Conservation (phyloP, 768 basidiomycete genomes). For the Grammothele lineata region DNA sequence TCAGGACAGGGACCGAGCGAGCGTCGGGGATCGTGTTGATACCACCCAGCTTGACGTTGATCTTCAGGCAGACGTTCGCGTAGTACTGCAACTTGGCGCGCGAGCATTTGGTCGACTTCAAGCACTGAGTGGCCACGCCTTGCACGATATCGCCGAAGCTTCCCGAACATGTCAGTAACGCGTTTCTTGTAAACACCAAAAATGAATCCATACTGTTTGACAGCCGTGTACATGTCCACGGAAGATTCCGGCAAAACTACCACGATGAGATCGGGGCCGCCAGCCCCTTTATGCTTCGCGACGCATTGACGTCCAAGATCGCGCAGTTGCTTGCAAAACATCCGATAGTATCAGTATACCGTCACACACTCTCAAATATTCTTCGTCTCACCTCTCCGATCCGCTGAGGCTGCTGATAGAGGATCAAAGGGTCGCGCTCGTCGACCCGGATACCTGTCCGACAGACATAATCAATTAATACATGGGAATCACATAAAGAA, state of each 20-base stretch:
- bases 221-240: conserved; percentile 69
- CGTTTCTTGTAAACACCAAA: not conserved
- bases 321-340: conserved; percentile 39
- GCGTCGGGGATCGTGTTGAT: conserved; percentile 78
- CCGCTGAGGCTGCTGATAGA: conserved; percentile 58
- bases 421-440: conserved; percentile 40
- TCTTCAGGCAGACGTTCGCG: conserved; percentile 79
- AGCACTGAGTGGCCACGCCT: conserved; percentile 77
- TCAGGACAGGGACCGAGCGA: conserved; percentile 56
- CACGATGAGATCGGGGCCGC: conserved; percentile 53
- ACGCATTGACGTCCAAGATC: conserved; percentile 45
- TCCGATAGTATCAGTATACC: not conserved
- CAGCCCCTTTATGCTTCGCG: conserved; percentile 27
- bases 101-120: conserved; percentile 63
- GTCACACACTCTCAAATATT: conserved; percentile 29
- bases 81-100: conserved; percentile 73
- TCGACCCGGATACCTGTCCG: conserved; percentile 55
- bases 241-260: conserved; percentile 70
- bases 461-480: too few species aligned
- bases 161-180: not conserved
- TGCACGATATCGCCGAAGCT: conserved; percentile 71
- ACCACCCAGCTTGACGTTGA: conserved; percentile 83
- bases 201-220: conserved; percentile 62
- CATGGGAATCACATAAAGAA: too few species aligned
- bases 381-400: too few species aligned